Evolutionary conservation across 768 basidiomycete species (phyloP).

Genomic region (Leucocoprinus leucothites): DNA sequence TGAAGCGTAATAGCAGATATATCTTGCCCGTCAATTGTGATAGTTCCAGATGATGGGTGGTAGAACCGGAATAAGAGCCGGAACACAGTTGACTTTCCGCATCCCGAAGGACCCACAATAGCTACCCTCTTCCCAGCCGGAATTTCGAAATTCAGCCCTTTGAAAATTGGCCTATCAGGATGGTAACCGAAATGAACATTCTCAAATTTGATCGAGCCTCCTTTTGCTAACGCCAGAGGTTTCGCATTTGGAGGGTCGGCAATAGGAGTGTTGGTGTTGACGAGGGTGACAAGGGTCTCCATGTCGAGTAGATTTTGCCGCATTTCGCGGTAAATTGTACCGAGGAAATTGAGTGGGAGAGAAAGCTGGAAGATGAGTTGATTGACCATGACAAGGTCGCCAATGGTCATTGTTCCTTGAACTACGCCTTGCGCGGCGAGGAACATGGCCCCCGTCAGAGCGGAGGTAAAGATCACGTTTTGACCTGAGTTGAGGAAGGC

Average conservation of each 20-base stretch:
- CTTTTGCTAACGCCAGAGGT: constrained; percentile 55
- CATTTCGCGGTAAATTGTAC: constrained; percentile 95
- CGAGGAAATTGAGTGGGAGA: constrained; percentile 94
- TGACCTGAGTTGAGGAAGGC: constrained; percentile 95
- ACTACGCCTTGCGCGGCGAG: constrained; percentile 93
- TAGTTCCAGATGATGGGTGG: constrained; percentile 75
- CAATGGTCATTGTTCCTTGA: constrained; percentile 94
- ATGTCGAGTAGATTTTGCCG: constrained; percentile 95
- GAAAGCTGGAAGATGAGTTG: constrained; percentile 98
- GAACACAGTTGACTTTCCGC: constrained; percentile 96
- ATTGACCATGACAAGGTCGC: constrained; percentile 99
- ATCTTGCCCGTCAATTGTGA: constrained; percentile 86
- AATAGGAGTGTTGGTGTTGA: constrained; percentile 72
- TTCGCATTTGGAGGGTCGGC: constrained; percentile 65
- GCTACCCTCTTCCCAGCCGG: constrained; percentile 97
- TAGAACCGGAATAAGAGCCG: constrained; percentile 95
- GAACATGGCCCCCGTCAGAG: constrained; percentile 94
- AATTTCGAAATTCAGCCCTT: constrained; percentile 80
- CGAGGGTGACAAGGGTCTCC: constrained; percentile 91
- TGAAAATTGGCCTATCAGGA: constrained; percentile 89
- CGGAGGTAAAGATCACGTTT: constrained; percentile 92
- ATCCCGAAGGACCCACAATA: constrained; percentile 95
- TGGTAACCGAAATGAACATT: constrained; percentile 92
- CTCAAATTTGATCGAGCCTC: constrained; percentile 90
- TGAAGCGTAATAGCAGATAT: constrained; percentile 68